phyloP scores from a whole-genome alignment of 2,329 filamentous ascomycete species.

The Dactylellina drechsleri region DNA sequence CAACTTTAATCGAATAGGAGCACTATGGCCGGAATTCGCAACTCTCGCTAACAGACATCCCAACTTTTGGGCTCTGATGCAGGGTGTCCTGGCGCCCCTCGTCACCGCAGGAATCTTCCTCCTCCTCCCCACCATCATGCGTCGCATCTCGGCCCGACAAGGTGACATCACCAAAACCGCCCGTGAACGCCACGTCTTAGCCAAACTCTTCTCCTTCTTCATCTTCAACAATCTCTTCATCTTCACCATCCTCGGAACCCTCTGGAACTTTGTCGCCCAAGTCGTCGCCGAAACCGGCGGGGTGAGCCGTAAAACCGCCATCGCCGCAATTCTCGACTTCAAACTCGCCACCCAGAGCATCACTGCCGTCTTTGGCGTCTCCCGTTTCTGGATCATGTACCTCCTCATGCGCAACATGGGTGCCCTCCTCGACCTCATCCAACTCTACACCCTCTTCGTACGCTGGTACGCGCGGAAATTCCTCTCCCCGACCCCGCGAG shows the following conservation, averaged over 20 bases:
- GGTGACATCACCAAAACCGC: conserved; percentile 90
- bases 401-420: conserved; percentile 91
- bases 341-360: conserved; percentile 74
- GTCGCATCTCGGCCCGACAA: conserved; percentile 72
- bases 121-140: conserved; percentile 88
- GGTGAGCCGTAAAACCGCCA: conserved; percentile 65
- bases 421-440: conserved; percentile 90
- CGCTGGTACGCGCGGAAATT: conserved; percentile 87
- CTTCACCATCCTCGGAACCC: conserved; percentile 87
- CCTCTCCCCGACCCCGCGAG: conserved; percentile 84
- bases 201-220: conserved; percentile 93
- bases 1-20: conserved; percentile 70
- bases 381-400: conserved; percentile 94
- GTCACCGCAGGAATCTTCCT: conserved; percentile 88
- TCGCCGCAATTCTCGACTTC: conserved; percentile 74
- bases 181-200: conserved; percentile 87
- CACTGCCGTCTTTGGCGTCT: conserved; percentile 79
- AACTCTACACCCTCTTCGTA: conserved; percentile 84
- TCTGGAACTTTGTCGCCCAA: conserved; percentile 77
- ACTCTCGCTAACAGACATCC: conserved; percentile 71
- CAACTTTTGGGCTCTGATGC: conserved; percentile 82
- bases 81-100: conserved; percentile 89
- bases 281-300: conserved; percentile 71
- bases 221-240: conserved; percentile 96
- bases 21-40: conserved; percentile 79